Percentiles rank a stretch among this genome's conserved stretches.
Evolutionary conservation across 495 filamentous ascomycete genomes (phyloP).

Genomic region (Darksidea phi): DNA sequence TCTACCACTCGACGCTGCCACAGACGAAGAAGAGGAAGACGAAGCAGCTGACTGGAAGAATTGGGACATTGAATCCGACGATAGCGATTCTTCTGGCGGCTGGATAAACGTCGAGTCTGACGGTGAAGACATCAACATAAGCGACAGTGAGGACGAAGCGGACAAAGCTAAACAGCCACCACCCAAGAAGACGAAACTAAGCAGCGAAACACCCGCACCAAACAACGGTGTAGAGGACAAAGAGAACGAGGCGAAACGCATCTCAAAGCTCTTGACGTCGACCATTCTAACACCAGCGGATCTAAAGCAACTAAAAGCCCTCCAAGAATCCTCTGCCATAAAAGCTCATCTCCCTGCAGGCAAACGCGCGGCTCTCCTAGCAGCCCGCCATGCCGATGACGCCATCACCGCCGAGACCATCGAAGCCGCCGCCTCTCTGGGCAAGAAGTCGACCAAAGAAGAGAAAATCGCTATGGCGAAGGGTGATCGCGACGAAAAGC

Average conservation of each 20-base stretch:
- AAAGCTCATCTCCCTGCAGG: constrained; percentile 56
- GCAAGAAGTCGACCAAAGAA: constrained; percentile 71
- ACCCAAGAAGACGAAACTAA: constrained; percentile 58
- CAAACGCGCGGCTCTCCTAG: constrained; percentile 46
- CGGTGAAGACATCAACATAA: constrained; percentile 69
- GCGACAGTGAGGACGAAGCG: constrained; percentile 58
- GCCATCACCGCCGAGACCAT: constrained; percentile 84
- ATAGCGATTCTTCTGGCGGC: constrained; percentile 75
- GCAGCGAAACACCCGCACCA: constrained; percentile 8
- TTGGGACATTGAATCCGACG: constrained; percentile 77
- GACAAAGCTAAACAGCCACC: constrained; percentile 48
- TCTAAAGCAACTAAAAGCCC: constrained; percentile 85
- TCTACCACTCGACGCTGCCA: constrained; percentile 54
- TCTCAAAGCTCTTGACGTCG: constrained; percentile 75
- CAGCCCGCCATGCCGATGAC: constrained; percentile 69
- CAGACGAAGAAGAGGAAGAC: constrained; percentile 56
- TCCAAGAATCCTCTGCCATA: constrained; percentile 69
- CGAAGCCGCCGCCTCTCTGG: constrained; percentile 66
- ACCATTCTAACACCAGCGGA: constrained; percentile 89
- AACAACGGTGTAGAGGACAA: constrained; percentile 44
- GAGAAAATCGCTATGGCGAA: constrained; percentile 76
- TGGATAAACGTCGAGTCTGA: constrained; percentile 93
- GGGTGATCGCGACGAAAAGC: constrained; percentile 71
- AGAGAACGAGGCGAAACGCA: constrained; percentile 31
- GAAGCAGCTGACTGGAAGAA: constrained; percentile 70